Conservation (phyloP, 495 filamentous ascomycete species). For the Xylaria palmicola region DNA sequence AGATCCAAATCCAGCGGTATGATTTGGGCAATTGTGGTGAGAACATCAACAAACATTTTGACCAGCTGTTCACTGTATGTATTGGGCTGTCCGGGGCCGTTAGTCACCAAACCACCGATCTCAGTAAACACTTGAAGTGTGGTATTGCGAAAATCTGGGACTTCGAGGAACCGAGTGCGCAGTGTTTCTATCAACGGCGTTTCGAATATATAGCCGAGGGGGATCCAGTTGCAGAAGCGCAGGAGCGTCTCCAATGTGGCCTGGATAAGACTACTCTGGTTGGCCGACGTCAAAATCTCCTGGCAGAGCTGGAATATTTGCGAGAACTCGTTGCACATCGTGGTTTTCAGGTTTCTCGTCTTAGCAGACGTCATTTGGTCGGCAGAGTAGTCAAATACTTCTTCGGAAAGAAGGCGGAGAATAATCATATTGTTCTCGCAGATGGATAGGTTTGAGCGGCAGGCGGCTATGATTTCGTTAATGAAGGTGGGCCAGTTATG, state of each 20-base stretch:
- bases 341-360: conserved; percentile 91
- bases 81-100: conserved; percentile 58
- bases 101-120: conserved; percentile 86
- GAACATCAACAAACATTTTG: conserved; percentile 93
- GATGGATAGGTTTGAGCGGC: conserved; percentile 88
- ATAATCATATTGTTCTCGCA: conserved; percentile 99
- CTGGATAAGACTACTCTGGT: conserved; percentile 84
- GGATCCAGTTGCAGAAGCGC: conserved; percentile 98
- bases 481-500: conserved; percentile 99
- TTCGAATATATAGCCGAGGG: conserved; percentile 97
- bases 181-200: conserved; percentile 94
- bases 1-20: conserved; percentile 87
- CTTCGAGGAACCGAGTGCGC: conserved; percentile 81
- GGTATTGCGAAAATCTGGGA: conserved; percentile 91
- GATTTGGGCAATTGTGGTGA: conserved; percentile 84
- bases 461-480: conserved; percentile 97
- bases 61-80: conserved; percentile 91
- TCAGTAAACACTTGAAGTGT: conserved; percentile 96
- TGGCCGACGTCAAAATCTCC: conserved; percentile 85
- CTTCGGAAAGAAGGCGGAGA: conserved; percentile 90
- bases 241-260: conserved; percentile 92
- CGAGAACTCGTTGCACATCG: conserved; percentile 97
- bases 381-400: conserved; percentile 97
- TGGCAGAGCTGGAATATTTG: conserved; percentile 96
- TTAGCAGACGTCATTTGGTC: conserved; percentile 98